Evolutionary conservation across 2,329 filamentous ascomycete species (phyloP).

Genomic region (Penicillium thymicola): DNA sequence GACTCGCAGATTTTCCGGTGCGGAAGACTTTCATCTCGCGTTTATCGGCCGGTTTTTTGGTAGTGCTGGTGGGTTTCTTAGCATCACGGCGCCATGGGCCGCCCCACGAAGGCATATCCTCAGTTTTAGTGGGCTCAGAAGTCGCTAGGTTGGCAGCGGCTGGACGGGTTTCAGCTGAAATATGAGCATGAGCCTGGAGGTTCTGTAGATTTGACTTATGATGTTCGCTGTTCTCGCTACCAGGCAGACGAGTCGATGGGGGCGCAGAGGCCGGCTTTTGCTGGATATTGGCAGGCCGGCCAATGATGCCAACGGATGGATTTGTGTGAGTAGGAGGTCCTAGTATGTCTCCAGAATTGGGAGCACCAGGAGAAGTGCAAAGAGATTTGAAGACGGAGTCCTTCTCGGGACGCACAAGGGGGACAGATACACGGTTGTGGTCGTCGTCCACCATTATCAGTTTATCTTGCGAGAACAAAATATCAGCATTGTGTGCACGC

Average conservation of each 20-base stretch:
- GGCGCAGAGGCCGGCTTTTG: constrained; percentile 28
- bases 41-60: constrained; percentile 41
- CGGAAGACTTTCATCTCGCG: constrained; percentile 86
- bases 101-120: constrained; percentile 53
- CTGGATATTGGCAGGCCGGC: constrained; percentile 24
- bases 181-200: constrained; percentile 5
- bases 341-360: constrained; percentile 3
- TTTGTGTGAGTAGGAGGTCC: constrained; percentile 21
- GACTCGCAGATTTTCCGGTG: constrained; percentile 60
- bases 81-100: constrained; percentile 63
- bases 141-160: constrained; percentile 11
- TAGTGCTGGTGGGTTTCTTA: constrained; percentile 24
- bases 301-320: constrained; percentile 33
- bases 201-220: constrained; percentile 17
- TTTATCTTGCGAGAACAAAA: constrained; percentile 87
- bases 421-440: constrained; percentile 80
- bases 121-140: constrained; percentile 25
- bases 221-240: constrained; percentile 23
- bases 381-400: constrained; percentile 76
- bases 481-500: constrained; percentile 79
- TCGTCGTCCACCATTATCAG: constrained; percentile 85
- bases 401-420: constrained; percentile 88
- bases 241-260: constrained; percentile 22
- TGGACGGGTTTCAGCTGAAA: constrained; percentile 4
- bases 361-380: constrained; percentile 51